A percentile compares a stretch with the other conserved stretches of the same genome.
Conservation (phyloP, 2,329 filamentous ascomycete species). For the Fusarium decemcellulare region DNA sequence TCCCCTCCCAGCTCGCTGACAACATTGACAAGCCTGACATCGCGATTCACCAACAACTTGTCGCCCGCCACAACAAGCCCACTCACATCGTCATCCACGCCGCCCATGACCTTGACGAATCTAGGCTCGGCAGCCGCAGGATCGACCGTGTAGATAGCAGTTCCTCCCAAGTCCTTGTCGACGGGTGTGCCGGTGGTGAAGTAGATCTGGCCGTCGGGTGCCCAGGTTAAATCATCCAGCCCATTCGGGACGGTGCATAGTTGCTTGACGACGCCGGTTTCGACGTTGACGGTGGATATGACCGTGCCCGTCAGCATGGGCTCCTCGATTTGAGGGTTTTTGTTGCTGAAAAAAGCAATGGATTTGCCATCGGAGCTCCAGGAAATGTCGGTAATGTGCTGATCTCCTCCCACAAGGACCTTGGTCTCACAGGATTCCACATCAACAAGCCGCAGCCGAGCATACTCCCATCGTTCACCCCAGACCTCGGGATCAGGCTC, state of each 20-base stretch:
- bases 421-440: constrained; percentile 42
- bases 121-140: background rate
- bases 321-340: constrained; percentile 33
- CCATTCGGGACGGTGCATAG: constrained; percentile 26
- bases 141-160: constrained; percentile 27
- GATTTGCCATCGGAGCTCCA: constrained; percentile 42
- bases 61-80: constrained; percentile 13
- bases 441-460: constrained; percentile 50
- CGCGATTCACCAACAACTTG: constrained; percentile 25
- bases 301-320: constrained; percentile 20
- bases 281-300: constrained; percentile 18
- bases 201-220: constrained; percentile 29
- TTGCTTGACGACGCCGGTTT: constrained; percentile 9
- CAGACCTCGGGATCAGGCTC: constrained; percentile 54
- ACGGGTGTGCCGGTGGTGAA: constrained; percentile 29
- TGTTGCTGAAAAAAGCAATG: constrained; percentile 10
- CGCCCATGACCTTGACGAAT: constrained; percentile 23
- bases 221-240: constrained; percentile 24
- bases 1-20: constrained; percentile 23
- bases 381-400: constrained; percentile 19
- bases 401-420: constrained; percentile 18
- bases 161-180: constrained; percentile 15
- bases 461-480: constrained; percentile 52
- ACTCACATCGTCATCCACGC: constrained; percentile 31
- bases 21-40: background rate